A percentile compares a stretch with the other conserved stretches of the same genome.
Evolutionary conservation across 257 asterid species (phyloP).

Genomic region (Pogostemon cablin): DNA sequence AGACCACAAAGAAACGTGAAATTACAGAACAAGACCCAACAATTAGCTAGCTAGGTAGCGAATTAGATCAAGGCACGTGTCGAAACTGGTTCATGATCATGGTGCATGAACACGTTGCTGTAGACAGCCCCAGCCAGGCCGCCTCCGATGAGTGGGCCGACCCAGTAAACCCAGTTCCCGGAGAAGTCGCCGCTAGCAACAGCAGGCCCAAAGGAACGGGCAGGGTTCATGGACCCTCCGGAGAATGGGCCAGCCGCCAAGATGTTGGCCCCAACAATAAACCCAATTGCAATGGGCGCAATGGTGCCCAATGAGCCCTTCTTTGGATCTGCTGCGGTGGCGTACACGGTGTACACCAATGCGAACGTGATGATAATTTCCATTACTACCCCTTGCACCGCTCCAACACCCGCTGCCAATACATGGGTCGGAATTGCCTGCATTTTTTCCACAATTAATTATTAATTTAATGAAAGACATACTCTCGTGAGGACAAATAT

Average conservation of each 20-base stretch:
- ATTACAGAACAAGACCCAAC: slow-evolving; percentile 16
- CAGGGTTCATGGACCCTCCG: slow-evolving; percentile 98
- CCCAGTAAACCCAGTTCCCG: slow-evolving; percentile 83
- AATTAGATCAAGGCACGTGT: neutral
- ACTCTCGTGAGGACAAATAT: too few relatives aligned
- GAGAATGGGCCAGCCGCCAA: slow-evolving; percentile 95
- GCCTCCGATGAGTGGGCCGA: slow-evolving; percentile 88
- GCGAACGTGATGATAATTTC: slow-evolving; percentile 83
- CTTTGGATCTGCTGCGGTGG: slow-evolving; percentile 92
- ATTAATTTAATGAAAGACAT: too few relatives aligned
- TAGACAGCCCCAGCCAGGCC: slow-evolving; percentile 78
- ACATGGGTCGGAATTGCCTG: slow-evolving; percentile 73
- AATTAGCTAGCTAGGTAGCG: neutral
- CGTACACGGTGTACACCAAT: slow-evolving; percentile 86
- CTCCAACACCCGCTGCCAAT: slow-evolving; percentile 65
- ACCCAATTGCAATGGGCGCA: slow-evolving; percentile 92
- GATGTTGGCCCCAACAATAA: slow-evolving; percentile 90
- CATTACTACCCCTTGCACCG: slow-evolving; percentile 66
- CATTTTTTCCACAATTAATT: neutral
- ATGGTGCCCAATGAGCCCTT: slow-evolving; percentile 77
- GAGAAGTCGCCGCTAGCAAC: slow-evolving; percentile 64
- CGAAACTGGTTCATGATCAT: slow-evolving; percentile 57
- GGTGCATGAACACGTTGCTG: slow-evolving; percentile 54
- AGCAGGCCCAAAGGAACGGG: slow-evolving; percentile 87
- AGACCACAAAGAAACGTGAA: slow-evolving; percentile 36